phyloP scores from a whole-genome alignment of 805 yeast species.

The Ogataea paradorogensis region DNA sequence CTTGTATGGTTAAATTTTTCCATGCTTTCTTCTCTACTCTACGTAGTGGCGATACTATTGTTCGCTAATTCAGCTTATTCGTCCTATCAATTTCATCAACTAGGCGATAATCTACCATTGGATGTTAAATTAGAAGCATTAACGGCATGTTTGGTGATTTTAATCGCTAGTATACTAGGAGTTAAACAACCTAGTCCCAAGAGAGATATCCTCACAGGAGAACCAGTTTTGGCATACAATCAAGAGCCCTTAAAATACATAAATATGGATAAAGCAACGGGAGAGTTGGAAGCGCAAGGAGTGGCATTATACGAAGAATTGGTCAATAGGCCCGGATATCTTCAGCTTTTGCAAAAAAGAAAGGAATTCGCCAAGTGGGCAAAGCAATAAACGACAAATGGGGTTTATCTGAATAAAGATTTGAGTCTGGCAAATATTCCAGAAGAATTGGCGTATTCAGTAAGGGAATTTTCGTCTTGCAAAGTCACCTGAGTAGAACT shows the following conservation, averaged over 20 bases:
- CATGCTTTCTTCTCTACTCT: conserved; percentile 11
- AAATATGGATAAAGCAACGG: conserved; percentile 45
- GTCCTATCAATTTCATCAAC: conserved; percentile 48
- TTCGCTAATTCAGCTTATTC: conserved; percentile 53
- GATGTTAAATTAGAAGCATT: conserved; percentile 52
- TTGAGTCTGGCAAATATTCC: conserved; percentile 24
- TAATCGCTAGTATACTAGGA: conserved; percentile 38
- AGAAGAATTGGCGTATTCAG: conserved; percentile 8
- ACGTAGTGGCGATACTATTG: conserved; percentile 16
- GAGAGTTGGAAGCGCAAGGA: conserved; percentile 46
- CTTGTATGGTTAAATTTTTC: not conserved
- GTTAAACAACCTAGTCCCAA: conserved; percentile 24
- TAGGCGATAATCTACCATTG: conserved; percentile 37
- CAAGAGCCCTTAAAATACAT: conserved; percentile 43
- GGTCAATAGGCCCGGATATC: conserved; percentile 50
- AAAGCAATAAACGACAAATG: conserved; percentile 7
- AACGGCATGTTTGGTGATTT: conserved; percentile 43
- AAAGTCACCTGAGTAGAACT: conserved; percentile 30
- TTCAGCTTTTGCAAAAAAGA: conserved; percentile 48
- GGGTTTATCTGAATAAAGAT: conserved; percentile 21
- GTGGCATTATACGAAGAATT: conserved; percentile 40
- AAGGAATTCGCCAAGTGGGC: conserved; percentile 40
- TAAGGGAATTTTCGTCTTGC: conserved; percentile 23
- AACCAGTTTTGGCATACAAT: conserved; percentile 27
- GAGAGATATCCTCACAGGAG: conserved; percentile 27